These are phyloP conservation scores for Sistotremastrum niveocremeum DNA, from an alignment of 768 basidiomycete species.

Conservation along the genomic window DNA sequence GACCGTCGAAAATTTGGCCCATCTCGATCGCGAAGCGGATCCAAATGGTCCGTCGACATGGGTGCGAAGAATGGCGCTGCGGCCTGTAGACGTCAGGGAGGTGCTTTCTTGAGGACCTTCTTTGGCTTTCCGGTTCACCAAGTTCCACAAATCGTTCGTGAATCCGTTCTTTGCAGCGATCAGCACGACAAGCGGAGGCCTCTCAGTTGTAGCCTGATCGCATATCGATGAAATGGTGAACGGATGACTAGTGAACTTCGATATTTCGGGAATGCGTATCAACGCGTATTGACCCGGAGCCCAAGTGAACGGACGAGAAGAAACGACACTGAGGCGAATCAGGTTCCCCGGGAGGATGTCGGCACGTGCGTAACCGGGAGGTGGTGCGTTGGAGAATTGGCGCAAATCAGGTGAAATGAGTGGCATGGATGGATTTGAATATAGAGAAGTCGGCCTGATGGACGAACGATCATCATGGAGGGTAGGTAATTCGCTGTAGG, in stretches of 20 bases:
- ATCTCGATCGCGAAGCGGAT: constrained; percentile 19
- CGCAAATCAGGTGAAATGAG: background rate
- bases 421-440: background rate
- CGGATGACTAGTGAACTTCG: constrained; percentile 23
- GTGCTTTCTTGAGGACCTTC: background rate
- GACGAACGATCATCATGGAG: background rate
- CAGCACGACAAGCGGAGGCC: constrained; percentile 23
- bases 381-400: constrained; percentile 4
- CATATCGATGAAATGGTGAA: constrained; percentile 25
- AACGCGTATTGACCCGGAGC: constrained; percentile 25
- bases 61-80: constrained; percentile 17
- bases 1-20: constrained; percentile 20
- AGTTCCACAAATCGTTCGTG: constrained; percentile 20
- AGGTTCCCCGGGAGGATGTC: constrained; percentile 26
- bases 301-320: constrained; percentile 20
- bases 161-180: constrained; percentile 26
- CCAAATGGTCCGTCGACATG: constrained; percentile 24
- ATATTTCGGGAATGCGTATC: constrained; percentile 23
- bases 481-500: background rate
- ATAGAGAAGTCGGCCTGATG: background rate
- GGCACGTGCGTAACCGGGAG: constrained; percentile 25
- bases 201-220: constrained; percentile 9
- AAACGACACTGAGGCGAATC: constrained; percentile 23
- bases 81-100: background rate
- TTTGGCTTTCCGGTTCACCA: constrained; percentile 9